Evolutionary conservation across 2,329 filamentous ascomycete species (phyloP), one percentile per base, ranked within the genome.

Genomic region (Leptosphaerulina australis): DNA sequence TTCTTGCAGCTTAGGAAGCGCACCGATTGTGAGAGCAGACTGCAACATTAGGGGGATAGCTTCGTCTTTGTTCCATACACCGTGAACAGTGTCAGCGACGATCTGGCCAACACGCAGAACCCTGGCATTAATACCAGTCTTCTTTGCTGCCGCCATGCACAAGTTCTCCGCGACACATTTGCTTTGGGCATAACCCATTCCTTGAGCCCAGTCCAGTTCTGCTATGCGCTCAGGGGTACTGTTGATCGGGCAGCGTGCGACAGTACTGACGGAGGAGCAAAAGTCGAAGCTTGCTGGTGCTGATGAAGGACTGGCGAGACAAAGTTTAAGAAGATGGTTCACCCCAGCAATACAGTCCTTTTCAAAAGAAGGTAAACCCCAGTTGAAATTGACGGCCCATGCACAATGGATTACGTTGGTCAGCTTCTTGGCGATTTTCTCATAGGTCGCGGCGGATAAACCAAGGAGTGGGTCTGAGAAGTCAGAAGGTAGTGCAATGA

Each of bases 371-470:
- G 70, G 66, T 2, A 83, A 68, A 2, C 69, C 69, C 54, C 81
- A 71, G 64, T 81, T 83, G 69, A 83, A 83, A 63, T 83, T 83
- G 35, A 83, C 81, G 2, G 77, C 69, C 81, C 81, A 82, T 1
- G 80, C 79, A 55, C 74, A 74, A 66, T 83, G 80, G 20, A 83
- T 77, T 8, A 82, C 71, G 17, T 63, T 68, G 0, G 73, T 71
- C 2, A 82, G 61, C 3, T 43, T 55, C 6, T 31, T 5, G 2
- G 48, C 33, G 6, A 68, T 31, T 1, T 35, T 15, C 0, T 46
- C 26, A 39, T 59, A 55, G 1, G 50, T 70, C 49, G 5, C 47
- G 39, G 9, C 47, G 43, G 62, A 34, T 0, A 81, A 65, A 8
- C 79, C 78, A 6, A 81, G 69, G 21, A 72, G 57, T 12, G 63